A percentile compares a stretch with the other conserved stretches of the same genome.
phyloP scores from a whole-genome alignment of 164 flowering plant species.

The Pachysandra terminalis region DNA sequence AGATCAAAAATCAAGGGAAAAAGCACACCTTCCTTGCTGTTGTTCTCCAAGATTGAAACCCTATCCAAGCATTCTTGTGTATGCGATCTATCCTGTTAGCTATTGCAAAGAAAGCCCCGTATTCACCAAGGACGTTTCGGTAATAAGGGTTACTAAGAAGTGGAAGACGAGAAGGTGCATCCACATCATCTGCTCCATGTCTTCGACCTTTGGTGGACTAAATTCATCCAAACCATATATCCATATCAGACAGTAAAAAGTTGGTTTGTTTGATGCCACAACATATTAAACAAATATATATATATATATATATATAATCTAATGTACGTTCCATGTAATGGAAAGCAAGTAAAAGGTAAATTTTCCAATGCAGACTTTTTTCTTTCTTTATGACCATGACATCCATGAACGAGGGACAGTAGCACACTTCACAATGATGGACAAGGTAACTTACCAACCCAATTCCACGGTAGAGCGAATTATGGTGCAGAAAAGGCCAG shows the following conservation, averaged over 20 bases:
- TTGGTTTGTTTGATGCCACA: not conserved
- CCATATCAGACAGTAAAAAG: conserved; percentile 12
- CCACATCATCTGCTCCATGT: conserved; percentile 79
- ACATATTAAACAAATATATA: too few relatives aligned
- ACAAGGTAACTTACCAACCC: conserved; percentile 67
- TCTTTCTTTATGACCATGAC: not conserved
- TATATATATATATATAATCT: too few relatives aligned
- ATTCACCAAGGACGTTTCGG: conserved; percentile 75
- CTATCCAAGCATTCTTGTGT: conserved; percentile 98
- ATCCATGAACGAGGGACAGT: not conserved
- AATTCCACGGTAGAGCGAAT: conserved; percentile 86
- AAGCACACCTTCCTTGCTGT: conserved; percentile 71
- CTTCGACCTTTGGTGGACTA: conserved; percentile 91
- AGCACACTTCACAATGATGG: not conserved
- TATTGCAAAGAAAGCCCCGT: conserved; percentile 87
- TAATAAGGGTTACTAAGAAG: conserved; percentile 72
- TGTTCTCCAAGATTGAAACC: conserved; percentile 96
- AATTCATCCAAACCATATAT: conserved; percentile 18
- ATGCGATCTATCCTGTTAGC: conserved; percentile 83
- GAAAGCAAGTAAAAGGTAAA: too few relatives aligned
- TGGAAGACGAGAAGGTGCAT: conserved; percentile 87
- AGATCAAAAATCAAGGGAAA: not conserved
- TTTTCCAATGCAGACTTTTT: too few relatives aligned
- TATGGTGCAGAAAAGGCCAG: conserved; percentile 83
- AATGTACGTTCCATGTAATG: too few relatives aligned